Percentiles rank a stretch among this genome's conserved stretches.
Evolutionary conservation across 2,329 filamentous ascomycete species (phyloP).

Genomic region (Thielaviopsis euricoi): DNA sequence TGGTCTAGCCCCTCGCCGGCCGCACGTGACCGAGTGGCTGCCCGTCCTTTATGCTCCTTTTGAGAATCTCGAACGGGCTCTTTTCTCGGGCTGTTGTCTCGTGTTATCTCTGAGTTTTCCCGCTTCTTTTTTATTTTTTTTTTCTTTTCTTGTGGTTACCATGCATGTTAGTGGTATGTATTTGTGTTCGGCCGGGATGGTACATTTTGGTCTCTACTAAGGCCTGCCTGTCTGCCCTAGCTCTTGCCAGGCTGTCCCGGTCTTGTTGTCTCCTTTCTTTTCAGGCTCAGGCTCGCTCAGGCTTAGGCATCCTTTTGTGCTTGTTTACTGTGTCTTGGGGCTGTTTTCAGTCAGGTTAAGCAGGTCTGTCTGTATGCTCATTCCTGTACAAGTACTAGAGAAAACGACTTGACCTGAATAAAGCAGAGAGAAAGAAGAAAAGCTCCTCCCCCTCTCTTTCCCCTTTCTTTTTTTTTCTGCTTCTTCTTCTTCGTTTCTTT

Average conservation of each 20-base stretch:
- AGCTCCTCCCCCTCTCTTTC: neutral
- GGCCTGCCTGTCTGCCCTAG: too few relatives aligned
- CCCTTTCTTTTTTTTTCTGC: neutral
- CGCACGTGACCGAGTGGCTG: neutral
- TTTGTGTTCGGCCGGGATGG: too few relatives aligned
- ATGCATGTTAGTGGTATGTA: too few relatives aligned
- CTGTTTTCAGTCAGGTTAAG: too few relatives aligned
- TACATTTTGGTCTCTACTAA: too few relatives aligned
- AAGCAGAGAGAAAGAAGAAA: neutral
- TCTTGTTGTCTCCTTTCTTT: too few relatives aligned
- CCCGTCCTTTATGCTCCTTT: slow-evolving; percentile 6
- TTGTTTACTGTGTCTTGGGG: too few relatives aligned
- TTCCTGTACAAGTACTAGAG: too few relatives aligned
- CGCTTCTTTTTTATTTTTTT: neutral
- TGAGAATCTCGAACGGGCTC: slow-evolving; percentile 6
- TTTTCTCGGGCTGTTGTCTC: slow-evolving; percentile 6
- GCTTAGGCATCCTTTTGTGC: neutral
- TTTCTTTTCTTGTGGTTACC: too few relatives aligned
- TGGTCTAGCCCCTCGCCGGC: neutral
- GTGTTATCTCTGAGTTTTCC: neutral
- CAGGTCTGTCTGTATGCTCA: too few relatives aligned
- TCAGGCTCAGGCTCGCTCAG: neutral
- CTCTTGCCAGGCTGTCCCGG: too few relatives aligned
- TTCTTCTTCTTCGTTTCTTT: neutral
- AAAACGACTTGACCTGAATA: too few relatives aligned